Percentiles rank a stretch among this genome's conserved stretches.
phyloP scores from a whole-genome alignment of 2,329 filamentous ascomycete species.

The Apiospora rasikravindrae region DNA sequence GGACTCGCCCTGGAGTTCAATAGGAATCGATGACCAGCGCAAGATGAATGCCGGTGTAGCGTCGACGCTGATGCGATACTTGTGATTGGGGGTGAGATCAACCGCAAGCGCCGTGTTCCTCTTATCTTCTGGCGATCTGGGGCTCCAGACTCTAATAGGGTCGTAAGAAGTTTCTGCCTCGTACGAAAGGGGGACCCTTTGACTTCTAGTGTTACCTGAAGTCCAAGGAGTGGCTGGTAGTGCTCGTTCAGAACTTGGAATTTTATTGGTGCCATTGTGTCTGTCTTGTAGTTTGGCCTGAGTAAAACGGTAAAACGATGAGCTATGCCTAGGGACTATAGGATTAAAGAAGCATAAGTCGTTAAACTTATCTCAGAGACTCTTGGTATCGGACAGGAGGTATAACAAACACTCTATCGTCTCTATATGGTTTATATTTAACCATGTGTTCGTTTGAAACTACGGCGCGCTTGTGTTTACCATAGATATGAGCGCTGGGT shows the following conservation, averaged over 20 bases:
- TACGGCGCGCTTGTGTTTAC: no score
- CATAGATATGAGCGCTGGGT: not conserved
- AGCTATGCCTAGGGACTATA: not conserved
- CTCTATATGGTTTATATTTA: not conserved
- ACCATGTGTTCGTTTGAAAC: not conserved
- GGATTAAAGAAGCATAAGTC: not conserved
- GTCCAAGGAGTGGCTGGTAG: not conserved
- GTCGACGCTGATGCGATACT: not conserved
- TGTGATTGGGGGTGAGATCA: not conserved
- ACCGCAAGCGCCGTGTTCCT: conserved; percentile 7
- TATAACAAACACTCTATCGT: not conserved
- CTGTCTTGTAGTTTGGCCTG: not conserved
- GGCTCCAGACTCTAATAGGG: not conserved
- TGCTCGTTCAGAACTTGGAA: not conserved
- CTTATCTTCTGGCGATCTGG: not conserved
- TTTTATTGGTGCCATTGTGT: not conserved
- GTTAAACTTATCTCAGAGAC: not conserved
- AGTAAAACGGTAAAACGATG: not conserved
- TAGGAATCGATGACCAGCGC: not conserved
- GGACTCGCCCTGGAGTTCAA: not conserved
- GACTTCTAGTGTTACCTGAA: not conserved
- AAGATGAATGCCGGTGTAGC: not conserved
- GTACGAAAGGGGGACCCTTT: not conserved
- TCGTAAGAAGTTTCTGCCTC: not conserved
- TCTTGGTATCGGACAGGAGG: not conserved